phyloP scores from a whole-genome alignment of 768 basidiomycete species.

The Terana coerulea region DNA sequence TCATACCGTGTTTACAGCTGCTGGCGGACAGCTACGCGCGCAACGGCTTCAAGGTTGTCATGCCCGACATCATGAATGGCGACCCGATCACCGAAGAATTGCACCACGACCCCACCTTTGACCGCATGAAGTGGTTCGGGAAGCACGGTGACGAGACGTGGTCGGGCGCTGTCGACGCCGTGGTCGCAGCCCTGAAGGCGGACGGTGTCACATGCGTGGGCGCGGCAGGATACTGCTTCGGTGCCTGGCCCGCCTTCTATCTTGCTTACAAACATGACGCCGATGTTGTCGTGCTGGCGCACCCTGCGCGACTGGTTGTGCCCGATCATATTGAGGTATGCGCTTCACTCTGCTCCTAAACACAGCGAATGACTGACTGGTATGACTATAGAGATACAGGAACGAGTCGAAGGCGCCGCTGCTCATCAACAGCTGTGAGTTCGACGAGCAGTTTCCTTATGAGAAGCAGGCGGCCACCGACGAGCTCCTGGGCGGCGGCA shows the following conservation, averaged over 20 bases:
- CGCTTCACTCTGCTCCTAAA: neutral
- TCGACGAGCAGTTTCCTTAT: conserved; percentile 30
- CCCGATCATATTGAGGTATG: conserved; percentile 36
- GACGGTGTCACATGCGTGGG: conserved; percentile 37
- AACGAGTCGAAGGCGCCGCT: conserved; percentile 34
- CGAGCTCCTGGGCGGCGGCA: conserved; percentile 29
- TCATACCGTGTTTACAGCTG: conserved; percentile 14
- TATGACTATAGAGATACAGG: conserved; percentile 28
- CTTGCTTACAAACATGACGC: conserved; percentile 40
- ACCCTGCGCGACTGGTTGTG: conserved; percentile 42
- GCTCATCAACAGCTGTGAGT: conserved; percentile 39
- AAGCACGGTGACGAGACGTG: conserved; percentile 31
- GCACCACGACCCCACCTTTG: conserved; percentile 19
- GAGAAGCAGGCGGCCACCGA: conserved; percentile 32
- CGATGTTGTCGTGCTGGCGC: conserved; percentile 37
- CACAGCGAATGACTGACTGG: neutral
- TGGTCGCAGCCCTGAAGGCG: conserved; percentile 34
- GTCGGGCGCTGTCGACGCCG: conserved; percentile 33
- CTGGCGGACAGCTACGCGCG: conserved; percentile 30
- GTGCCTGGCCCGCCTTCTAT: conserved; percentile 41
- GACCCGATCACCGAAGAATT: conserved; percentile 17
- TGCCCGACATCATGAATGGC: conserved; percentile 26
- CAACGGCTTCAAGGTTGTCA: conserved; percentile 28
- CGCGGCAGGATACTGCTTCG: conserved; percentile 42
- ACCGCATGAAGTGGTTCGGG: conserved; percentile 31